A percentile compares a stretch with the other conserved stretches of the same genome.
These are phyloP conservation scores for Paramecium caudatum DNA, from an alignment of 73 alveolate genomes.

Conservation along the genomic window DNA sequence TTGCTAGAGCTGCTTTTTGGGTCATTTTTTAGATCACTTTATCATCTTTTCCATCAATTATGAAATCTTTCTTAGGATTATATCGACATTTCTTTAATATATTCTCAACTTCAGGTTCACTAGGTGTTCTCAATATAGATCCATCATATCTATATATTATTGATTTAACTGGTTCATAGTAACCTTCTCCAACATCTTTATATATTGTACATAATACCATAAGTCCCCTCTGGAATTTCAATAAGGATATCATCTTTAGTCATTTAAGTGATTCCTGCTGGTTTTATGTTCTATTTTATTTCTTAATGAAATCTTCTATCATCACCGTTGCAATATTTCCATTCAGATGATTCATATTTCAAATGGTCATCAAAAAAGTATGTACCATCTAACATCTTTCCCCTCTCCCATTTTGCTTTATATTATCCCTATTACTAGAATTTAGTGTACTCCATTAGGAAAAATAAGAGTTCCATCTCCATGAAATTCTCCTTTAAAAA, in stretches of 20 bases:
- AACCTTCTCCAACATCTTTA: conserved; percentile 94
- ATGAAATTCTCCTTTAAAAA: conserved; percentile 96
- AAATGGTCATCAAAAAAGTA: conserved; percentile 90
- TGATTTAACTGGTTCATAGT: conserved; percentile 95
- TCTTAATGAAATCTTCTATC: conserved; percentile 93
- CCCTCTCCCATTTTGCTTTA: conserved; percentile 94
- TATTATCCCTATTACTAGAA: conserved; percentile 82
- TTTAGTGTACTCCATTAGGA: conserved; percentile 83
- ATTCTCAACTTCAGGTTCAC: conserved; percentile 92
- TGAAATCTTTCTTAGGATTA: conserved; percentile 86
- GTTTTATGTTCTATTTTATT: conserved; percentile 85
- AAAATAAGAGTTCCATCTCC: conserved; percentile 94
- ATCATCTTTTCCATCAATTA: conserved; percentile 88
- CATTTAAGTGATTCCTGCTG: conserved; percentile 90
- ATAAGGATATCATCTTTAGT: conserved; percentile 85
- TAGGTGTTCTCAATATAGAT: conserved; percentile 88
- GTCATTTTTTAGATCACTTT: conserved; percentile 85
- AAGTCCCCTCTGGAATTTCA: conserved; percentile 96
- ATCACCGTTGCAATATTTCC: conserved; percentile 93
- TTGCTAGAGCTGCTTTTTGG: no score
- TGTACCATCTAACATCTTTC: conserved; percentile 89
- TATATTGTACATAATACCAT: conserved; percentile 72
- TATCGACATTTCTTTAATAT: conserved; percentile 93
- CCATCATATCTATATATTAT: conserved; percentile 90
- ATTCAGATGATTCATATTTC: conserved; percentile 83